These are phyloP conservation scores for Davidsoniella neocaledoniae DNA, from an alignment of 2,329 filamentous ascomycete species.

Conservation along the genomic window DNA sequence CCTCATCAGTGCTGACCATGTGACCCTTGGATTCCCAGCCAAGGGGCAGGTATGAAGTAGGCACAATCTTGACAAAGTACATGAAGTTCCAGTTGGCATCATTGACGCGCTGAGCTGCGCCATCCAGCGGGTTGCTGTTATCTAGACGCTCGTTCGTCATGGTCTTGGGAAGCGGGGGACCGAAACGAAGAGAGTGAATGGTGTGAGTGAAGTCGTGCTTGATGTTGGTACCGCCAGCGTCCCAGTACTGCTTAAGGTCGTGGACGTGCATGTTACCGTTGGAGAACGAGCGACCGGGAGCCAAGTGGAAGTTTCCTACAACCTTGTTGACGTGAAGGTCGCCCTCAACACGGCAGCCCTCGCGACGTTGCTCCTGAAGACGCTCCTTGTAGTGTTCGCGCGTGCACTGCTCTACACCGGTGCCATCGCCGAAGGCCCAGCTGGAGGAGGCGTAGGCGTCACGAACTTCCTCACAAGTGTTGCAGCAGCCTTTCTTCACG, in stretches of 20 bases:
- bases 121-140: constrained; percentile 53
- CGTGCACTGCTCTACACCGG: constrained; percentile 86
- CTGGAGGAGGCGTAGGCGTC: constrained; percentile 79
- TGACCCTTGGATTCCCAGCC: constrained; percentile 55
- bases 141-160: constrained; percentile 42
- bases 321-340: constrained; percentile 94
- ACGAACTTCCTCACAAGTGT: constrained; percentile 90
- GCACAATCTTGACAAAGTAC: constrained; percentile 99
- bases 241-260: constrained; percentile 90
- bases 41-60: constrained; percentile 82
- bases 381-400: constrained; percentile 86
- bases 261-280: constrained; percentile 96
- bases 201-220: constrained; percentile 77
- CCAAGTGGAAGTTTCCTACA: constrained; percentile 95
- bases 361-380: constrained; percentile 70
- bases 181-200: constrained; percentile 82
- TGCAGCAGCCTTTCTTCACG: constrained; percentile 77
- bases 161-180: constrained; percentile 69
- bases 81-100: constrained; percentile 90
- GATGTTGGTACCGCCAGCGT: constrained; percentile 43
- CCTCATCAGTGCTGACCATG: constrained; percentile 32
- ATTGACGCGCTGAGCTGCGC: constrained; percentile 55
- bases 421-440: constrained; percentile 88
- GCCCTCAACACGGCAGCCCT: constrained; percentile 90
- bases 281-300: constrained; percentile 88